These are phyloP conservation scores for Tardiomyces blankii DNA, from an alignment of 1,139 yeast genomes.

Conservation along the genomic window DNA sequence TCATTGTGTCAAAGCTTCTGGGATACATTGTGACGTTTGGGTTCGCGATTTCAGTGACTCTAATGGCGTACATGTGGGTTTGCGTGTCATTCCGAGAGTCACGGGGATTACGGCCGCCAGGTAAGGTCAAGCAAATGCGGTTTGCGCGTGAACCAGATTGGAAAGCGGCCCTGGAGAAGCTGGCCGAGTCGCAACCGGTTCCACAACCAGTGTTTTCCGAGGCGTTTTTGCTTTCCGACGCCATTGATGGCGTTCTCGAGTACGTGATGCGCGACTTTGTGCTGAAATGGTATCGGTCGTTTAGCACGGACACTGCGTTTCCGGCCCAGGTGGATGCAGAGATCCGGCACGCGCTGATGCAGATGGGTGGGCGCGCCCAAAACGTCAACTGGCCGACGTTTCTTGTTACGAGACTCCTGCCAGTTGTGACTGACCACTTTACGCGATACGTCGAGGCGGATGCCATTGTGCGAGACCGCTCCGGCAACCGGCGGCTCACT, in stretches of 20 bases:
- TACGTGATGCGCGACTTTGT: slow-evolving; percentile 52
- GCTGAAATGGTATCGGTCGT: slow-evolving; percentile 47
- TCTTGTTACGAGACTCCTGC: slow-evolving; percentile 47
- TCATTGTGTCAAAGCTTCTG: background rate
- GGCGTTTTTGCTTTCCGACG: slow-evolving; percentile 42
- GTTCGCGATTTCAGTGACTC: background rate
- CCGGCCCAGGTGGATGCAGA: slow-evolving; percentile 42
- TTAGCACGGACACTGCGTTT: slow-evolving; percentile 41
- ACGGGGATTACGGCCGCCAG: background rate
- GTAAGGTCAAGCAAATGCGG: background rate
- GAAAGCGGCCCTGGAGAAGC: background rate
- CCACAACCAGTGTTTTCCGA: slow-evolving; percentile 33
- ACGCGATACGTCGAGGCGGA: slow-evolving; percentile 44
- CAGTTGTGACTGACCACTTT: slow-evolving; percentile 58
- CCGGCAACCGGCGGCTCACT: slow-evolving; percentile 22
- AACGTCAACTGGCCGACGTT: slow-evolving; percentile 46
- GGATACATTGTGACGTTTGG: background rate
- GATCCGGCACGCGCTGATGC: slow-evolving; percentile 33
- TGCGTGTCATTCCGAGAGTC: background rate
- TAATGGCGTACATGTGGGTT: background rate
- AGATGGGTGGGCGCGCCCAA: slow-evolving; percentile 33
- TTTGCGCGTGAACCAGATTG: background rate
- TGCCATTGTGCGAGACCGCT: slow-evolving; percentile 17
- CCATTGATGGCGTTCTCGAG: slow-evolving; percentile 41
- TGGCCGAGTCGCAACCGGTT: background rate